Evolutionary conservation across 352 stramenopile genomes (phyloP).

Genomic region (Pythium grandisporangium): DNA sequence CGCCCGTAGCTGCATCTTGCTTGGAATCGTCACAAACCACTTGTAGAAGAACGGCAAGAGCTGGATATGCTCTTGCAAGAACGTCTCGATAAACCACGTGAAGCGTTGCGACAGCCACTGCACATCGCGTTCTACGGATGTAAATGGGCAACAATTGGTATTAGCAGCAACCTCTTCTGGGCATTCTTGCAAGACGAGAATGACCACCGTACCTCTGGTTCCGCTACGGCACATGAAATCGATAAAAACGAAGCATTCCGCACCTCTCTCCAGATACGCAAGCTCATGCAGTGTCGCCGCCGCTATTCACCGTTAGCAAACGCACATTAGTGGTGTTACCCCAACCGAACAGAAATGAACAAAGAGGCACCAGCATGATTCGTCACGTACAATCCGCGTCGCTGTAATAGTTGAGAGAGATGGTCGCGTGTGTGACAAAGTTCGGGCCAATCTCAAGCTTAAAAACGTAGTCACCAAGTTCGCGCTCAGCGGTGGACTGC

Average conservation of each 20-base stretch:
- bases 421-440: constrained; percentile 37
- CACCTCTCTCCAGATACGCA: constrained; percentile 57
- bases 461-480: constrained; percentile 53
- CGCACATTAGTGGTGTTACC: no score
- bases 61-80: constrained; percentile 46
- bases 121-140: constrained; percentile 47
- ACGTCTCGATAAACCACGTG: constrained; percentile 46
- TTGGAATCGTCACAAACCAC: constrained; percentile 49
- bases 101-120: constrained; percentile 27
- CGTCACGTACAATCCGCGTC: constrained; percentile 51
- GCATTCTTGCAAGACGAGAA: no score
- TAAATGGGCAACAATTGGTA: no score
- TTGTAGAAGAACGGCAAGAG: constrained; percentile 49
- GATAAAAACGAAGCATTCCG: constrained; percentile 61
- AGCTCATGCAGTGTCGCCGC: constrained; percentile 57
- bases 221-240: constrained; percentile 42
- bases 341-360: no score
- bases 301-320: constrained; percentile 15
- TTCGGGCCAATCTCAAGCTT: constrained; percentile 51
- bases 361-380: background rate
- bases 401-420: constrained; percentile 54
- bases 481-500: constrained; percentile 16
- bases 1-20: constrained; percentile 37
- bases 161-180: no score
- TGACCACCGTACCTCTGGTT: constrained; percentile 27